Conservation (phyloP, 352 stramenopile species). For the Hyaloperonospora brassicae region DNA sequence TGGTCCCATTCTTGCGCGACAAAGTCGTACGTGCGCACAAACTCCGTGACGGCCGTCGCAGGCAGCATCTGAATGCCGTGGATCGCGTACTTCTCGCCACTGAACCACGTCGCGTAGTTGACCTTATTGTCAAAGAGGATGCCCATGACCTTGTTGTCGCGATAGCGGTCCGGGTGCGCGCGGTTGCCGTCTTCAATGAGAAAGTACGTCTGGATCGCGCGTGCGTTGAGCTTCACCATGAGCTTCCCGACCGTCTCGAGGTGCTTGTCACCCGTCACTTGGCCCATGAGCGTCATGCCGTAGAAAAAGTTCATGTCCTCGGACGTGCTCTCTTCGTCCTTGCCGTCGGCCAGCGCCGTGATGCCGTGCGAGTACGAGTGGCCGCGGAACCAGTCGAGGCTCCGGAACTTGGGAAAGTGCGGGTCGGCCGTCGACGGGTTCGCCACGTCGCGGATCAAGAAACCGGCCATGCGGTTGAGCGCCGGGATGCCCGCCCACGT, state of each 20-base stretch:
- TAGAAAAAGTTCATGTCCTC: constrained; percentile 49
- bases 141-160: constrained; percentile 55
- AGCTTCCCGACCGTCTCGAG: constrained; percentile 37
- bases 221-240: constrained; percentile 42
- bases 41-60: constrained; percentile 49
- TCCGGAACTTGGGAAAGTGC: constrained; percentile 38
- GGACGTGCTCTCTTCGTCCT: constrained; percentile 44
- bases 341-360: constrained; percentile 34
- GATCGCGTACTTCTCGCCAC: constrained; percentile 58
- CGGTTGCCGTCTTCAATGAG: constrained; percentile 37
- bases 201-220: constrained; percentile 43
- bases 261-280: constrained; percentile 23
- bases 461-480: constrained; percentile 33
- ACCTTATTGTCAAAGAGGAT: constrained; percentile 75
- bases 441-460: constrained; percentile 36
- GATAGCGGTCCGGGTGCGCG: constrained; percentile 32
- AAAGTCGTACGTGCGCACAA: constrained; percentile 42
- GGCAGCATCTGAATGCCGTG: constrained; percentile 78
- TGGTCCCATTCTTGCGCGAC: constrained; percentile 48
- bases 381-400: constrained; percentile 41
- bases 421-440: constrained; percentile 33
- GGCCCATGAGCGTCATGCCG: constrained; percentile 31
- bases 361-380: constrained; percentile 48
- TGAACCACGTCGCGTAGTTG: constrained; percentile 70
- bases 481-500: constrained; percentile 24